Evolutionary conservation across 176 grass and related monocot species (phyloP), one percentile per base, ranked within the genome.

Genomic region (Aegilops sharonensis): DNA sequence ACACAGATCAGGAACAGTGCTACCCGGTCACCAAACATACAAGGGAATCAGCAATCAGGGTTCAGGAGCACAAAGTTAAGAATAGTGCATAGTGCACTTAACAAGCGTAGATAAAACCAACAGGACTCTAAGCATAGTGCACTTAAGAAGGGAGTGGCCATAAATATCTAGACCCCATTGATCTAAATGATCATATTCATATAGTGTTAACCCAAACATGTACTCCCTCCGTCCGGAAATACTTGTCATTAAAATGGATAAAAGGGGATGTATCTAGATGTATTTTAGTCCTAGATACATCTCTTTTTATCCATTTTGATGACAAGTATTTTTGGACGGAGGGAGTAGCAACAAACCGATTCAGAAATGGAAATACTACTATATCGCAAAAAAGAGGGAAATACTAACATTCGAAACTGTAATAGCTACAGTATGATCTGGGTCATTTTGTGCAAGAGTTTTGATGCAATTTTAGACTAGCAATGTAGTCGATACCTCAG

Each of bases 381-480:
- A 71, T 64, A 56, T 56, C 17, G 52, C 52, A 56, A 56, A 56
- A 20, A 6, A 8, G 17, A 6, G 17, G 52, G 48, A 17, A 76
- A 31, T 52, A 29, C 23, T 29, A 13, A 52, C 32, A 71, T 64
- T 88, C 37, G 60, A 75, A 36, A 14, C 27, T 68, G 4, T 23
- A 69, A 64, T 70, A 78, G 37, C 71, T 63, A 85, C 62, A 62
- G 75, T 67, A 47, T 4, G 25, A 11, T 14, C 10, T 37, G 23
- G 59, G 15, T 52, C 61, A 18, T 69, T 90, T 60, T 24, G 66
- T 79, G 43, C 60, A 79, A 63, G 81, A 57, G n/a, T 87, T 68
- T n/a, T 67, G 29, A 75, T 79, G 59, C 45, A 83, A 74, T 87
- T 87, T 69, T 68, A 83, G 79, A 84, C 27, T 68, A 80, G n/a